Evolutionary conservation across 192 early-diverging fungal genomes (phyloP).

Genomic region (Coemansia pectinata): DNA sequence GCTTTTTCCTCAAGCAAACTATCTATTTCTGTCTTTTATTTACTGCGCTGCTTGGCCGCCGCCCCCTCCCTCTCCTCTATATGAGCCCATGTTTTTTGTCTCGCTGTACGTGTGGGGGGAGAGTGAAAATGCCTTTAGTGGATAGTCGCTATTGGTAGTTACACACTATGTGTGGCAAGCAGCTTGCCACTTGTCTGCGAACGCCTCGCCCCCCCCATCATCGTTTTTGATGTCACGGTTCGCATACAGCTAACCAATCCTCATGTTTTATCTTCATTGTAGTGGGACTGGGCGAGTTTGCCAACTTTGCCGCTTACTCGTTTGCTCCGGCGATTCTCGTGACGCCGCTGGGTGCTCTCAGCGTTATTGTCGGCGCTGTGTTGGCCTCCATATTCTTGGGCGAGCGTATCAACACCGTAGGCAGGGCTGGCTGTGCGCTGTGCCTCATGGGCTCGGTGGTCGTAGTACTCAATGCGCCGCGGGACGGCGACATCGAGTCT

Average conservation of each 20-base stretch:
- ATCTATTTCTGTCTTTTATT: background rate
- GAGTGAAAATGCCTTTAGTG: background rate
- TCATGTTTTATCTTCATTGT: conserved; percentile 7
- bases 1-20: background rate
- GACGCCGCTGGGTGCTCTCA: conserved; percentile 89
- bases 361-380: conserved; percentile 86
- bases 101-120: background rate
- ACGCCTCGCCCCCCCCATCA: conserved; percentile 9
- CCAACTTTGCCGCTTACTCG: conserved; percentile 94
- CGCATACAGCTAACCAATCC: conserved; percentile 3
- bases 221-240: background rate
- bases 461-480: conserved; percentile 85
- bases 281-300: conserved; percentile 92
- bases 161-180: background rate
- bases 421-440: conserved; percentile 87
- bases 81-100: conserved; percentile 1
- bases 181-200: conserved; percentile 3
- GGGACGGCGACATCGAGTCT: conserved; percentile 74
- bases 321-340: conserved; percentile 96
- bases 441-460: conserved; percentile 87
- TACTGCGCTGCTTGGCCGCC: background rate
- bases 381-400: conserved; percentile 86
- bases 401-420: conserved; percentile 78
- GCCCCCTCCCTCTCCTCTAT: background rate
- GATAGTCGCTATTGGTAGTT: background rate